These are phyloP conservation scores for Mortierella sp. DNA, from an alignment of 371 early-diverging fungal species.

Conservation along the genomic window DNA sequence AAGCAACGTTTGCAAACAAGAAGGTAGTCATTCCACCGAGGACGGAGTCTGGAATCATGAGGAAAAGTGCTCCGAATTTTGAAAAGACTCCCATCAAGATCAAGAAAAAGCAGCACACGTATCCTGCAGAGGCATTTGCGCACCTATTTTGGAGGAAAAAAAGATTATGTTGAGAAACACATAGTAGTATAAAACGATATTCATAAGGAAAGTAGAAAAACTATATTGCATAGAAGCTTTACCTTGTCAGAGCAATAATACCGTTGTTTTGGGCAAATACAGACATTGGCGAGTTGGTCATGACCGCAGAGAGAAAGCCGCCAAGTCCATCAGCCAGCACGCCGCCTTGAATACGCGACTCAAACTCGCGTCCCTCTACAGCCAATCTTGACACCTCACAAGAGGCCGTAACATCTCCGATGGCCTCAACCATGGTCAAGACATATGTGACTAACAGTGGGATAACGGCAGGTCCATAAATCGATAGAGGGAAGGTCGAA, in stretches of 20 bases:
- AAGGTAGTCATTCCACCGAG: conserved; percentile 75
- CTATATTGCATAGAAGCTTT: neutral
- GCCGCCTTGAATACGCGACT: conserved; percentile 71
- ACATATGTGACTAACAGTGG: conserved; percentile 69
- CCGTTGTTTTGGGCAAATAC: conserved; percentile 78
- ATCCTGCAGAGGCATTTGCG: conserved; percentile 71
- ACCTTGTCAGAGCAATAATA: conserved; percentile 65
- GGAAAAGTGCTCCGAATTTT: conserved; percentile 70
- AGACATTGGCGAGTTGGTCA: conserved; percentile 71
- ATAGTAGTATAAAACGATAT: neutral
- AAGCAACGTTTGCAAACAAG: conserved; percentile 71
- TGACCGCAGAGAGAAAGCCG: conserved; percentile 70
- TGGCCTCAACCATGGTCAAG: conserved; percentile 68
- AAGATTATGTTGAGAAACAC: neutral
- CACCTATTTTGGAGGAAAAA: conserved; percentile 50
- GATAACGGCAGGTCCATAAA: conserved; percentile 72
- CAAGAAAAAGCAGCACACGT: conserved; percentile 68
- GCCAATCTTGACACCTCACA: conserved; percentile 73
- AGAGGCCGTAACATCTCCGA: conserved; percentile 70
- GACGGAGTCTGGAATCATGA: conserved; percentile 67
- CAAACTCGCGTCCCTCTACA: conserved; percentile 70
- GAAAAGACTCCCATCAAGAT: conserved; percentile 72
- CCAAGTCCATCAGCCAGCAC: conserved; percentile 72
- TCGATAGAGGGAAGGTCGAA: conserved; percentile 66
- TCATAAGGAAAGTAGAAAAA: neutral